Conservation (phyloP, 768 basidiomycete genomes). For the Kwoniella sp. region DNA sequence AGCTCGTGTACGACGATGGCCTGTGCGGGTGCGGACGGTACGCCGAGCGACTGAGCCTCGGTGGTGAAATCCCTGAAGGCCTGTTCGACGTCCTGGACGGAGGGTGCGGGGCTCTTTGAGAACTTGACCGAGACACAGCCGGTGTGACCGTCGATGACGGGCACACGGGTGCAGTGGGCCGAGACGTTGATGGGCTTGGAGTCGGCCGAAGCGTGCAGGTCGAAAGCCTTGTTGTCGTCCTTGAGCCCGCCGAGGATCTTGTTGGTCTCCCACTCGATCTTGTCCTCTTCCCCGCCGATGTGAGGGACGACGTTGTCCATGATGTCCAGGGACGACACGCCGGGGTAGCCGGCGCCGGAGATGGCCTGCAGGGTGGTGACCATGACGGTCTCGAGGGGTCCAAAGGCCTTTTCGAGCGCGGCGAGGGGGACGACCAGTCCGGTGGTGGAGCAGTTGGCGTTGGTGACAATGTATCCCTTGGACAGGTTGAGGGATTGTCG, state of each 20-base stretch:
- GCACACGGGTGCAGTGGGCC: slow-evolving; percentile 89
- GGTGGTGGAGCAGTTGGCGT: slow-evolving; percentile 97
- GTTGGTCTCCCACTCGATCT: slow-evolving; percentile 97
- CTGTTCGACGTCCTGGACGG: slow-evolving; percentile 78
- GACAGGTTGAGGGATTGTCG: slow-evolving; percentile 61
- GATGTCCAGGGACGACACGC: slow-evolving; percentile 81
- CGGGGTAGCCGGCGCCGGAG: slow-evolving; percentile 96
- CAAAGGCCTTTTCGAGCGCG: slow-evolving; percentile 60
- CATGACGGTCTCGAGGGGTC: slow-evolving; percentile 84
- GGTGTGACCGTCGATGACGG: slow-evolving; percentile 92
- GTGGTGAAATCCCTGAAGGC: slow-evolving; percentile 70
- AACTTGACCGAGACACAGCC: slow-evolving; percentile 87
- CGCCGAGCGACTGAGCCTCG: slow-evolving; percentile 65
- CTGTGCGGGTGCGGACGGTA: slow-evolving; percentile 75
- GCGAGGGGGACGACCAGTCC: slow-evolving; percentile 54
- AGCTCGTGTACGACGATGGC: slow-evolving; percentile 90
- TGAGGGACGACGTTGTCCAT: slow-evolving; percentile 93
- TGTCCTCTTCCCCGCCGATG: slow-evolving; percentile 86
- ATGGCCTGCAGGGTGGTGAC: slow-evolving; percentile 98
- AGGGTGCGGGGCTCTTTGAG: slow-evolving; percentile 69
- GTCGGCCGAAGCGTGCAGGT: slow-evolving; percentile 66
- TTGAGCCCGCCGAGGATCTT: slow-evolving; percentile 88
- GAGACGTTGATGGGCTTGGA: slow-evolving; percentile 73
- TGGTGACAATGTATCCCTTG: slow-evolving; percentile 89
- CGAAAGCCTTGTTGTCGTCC: slow-evolving; percentile 62